Base-by-base conservation (phyloP, 2,329 filamentous ascomycete genomes). In the Hansfordia pulvinata region DNA sequence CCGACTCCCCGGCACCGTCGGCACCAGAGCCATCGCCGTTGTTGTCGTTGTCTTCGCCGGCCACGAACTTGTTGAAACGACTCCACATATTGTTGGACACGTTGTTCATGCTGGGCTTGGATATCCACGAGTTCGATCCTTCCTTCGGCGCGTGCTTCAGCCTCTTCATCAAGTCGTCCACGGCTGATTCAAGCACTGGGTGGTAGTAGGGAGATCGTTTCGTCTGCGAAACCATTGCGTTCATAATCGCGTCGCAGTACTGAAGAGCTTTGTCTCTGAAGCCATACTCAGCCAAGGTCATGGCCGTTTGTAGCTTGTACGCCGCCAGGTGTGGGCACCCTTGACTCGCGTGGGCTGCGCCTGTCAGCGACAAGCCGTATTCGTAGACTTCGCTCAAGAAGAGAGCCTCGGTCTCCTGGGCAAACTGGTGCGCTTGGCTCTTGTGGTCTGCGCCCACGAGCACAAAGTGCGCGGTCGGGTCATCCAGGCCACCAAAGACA, bases 371-470 rank as follows among this genome's bases (percentile, higher is more conserved):
- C 8, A 83, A 60, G 1, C 82, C 85, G 48, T 84, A 96, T 48
- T 99, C 90, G 43, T 92, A 96, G 0, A 93, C 74, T 50, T 99
- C 90, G 21, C 84, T 96, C n/a, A 98, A 67, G 26, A 94, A 62
- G n/a, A 94, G 70, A 4, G 84, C 70, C 45, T 96, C 85, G 6
- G 81, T 66, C 41, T 96, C 85, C 36, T 77, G 73, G 28, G 76
- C 75, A 35, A 86, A 77, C 26, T 82, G 74, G 27, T 76, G 68
- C 6, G 73, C 67, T 32, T 78, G 69, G 25, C 69, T 69, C 32
- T 69, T 65, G 50, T 93, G 84, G 47, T 96, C 82, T 10, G 78
- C 78, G 10, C 90, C 88, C 13, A 98, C 61, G 6, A 96, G 68
- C 5, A 90, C 80, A 38, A 96, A 78, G 41, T 77, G 74, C 3